Conservation (phyloP, 305 asterid genomes). For the Striga hermonthica region DNA sequence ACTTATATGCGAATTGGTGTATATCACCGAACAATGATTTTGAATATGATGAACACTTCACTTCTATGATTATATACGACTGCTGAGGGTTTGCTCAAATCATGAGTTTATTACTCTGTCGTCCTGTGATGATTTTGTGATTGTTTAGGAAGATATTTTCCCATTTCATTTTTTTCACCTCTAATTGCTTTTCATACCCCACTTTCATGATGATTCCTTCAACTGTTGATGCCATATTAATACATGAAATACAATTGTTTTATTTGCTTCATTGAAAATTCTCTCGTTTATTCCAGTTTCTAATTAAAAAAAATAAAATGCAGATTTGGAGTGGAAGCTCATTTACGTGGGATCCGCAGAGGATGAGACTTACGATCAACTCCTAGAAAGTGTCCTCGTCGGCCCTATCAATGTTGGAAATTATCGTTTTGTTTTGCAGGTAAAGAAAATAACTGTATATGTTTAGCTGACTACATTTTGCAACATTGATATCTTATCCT, state of each 20-base stretch:
- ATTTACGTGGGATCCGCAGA: conserved; percentile 98
- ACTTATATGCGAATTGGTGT: background rate
- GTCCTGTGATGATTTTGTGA: no score
- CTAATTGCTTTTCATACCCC: no score
- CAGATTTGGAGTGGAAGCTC: conserved; percentile 99
- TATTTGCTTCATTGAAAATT: conserved; percentile 2
- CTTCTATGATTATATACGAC: background rate
- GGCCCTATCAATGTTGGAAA: conserved; percentile 97
- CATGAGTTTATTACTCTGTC: no score
- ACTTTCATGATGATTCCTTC: no score
- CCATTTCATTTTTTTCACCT: no score
- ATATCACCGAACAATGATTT: background rate
- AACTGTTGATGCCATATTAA: background rate
- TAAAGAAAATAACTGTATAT: conserved; percentile 23
- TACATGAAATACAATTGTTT: conserved; percentile 1
- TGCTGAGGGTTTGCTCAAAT: background rate
- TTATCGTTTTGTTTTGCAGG: conserved; percentile 87
- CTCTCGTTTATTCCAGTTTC: conserved; percentile 20
- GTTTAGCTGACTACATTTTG: no score
- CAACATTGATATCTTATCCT: no score
- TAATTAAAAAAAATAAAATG: conserved; percentile 29
- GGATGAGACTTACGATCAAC: conserved; percentile 94
- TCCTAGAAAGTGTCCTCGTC: conserved; percentile 92
- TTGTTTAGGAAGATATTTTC: no score
- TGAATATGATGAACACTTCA: background rate